phyloP scores from a whole-genome alignment of 1,284 basidiomycete genomes.

The Blastosporella zonata region DNA sequence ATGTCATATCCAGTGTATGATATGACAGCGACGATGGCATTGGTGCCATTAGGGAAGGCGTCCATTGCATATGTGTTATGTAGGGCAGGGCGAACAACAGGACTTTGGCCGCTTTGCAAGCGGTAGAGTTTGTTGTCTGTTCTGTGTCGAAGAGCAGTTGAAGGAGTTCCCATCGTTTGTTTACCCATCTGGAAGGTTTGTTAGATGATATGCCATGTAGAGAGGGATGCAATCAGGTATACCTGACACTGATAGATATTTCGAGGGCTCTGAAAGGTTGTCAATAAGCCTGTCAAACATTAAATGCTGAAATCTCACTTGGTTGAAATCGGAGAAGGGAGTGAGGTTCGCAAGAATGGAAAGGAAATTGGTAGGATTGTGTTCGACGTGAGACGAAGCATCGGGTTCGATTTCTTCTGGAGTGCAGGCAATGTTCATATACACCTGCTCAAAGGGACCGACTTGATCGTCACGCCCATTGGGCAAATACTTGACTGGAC shows the following conservation, averaged over 20 bases:
- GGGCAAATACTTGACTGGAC: conserved; percentile 89
- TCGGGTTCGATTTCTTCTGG: conserved; percentile 84
- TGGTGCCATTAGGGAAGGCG: conserved; percentile 97
- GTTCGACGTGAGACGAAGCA: conserved; percentile 89
- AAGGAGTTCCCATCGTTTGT: conserved; percentile 99
- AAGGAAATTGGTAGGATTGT: conserved; percentile 93
- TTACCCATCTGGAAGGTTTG: conserved; percentile 84
- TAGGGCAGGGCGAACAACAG: conserved; percentile 88
- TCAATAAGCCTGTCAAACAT: conserved; percentile 1
- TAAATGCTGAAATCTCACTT: conserved; percentile 45
- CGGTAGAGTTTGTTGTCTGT: conserved; percentile 99
- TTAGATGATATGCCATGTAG: conserved; percentile 6
- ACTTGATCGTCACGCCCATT: conserved; percentile 90
- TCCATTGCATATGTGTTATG: conserved; percentile 99
- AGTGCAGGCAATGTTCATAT: conserved; percentile 96
- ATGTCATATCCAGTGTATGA: conserved; percentile 99
- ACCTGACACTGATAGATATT: conserved; percentile 90
- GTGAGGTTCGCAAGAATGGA: conserved; percentile 83
- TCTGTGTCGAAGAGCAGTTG: conserved; percentile 85
- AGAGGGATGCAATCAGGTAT: conserved; percentile 15
- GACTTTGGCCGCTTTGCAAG: conserved; percentile 93
- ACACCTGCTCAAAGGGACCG: conserved; percentile 98
- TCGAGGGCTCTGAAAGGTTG: conserved; percentile 60
- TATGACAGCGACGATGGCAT: conserved; percentile 98
- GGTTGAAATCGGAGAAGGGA: conserved; percentile 96